phyloP scores from a whole-genome alignment of 192 early-diverging fungal genomes.

The Borealophlyctis nickersoniae region DNA sequence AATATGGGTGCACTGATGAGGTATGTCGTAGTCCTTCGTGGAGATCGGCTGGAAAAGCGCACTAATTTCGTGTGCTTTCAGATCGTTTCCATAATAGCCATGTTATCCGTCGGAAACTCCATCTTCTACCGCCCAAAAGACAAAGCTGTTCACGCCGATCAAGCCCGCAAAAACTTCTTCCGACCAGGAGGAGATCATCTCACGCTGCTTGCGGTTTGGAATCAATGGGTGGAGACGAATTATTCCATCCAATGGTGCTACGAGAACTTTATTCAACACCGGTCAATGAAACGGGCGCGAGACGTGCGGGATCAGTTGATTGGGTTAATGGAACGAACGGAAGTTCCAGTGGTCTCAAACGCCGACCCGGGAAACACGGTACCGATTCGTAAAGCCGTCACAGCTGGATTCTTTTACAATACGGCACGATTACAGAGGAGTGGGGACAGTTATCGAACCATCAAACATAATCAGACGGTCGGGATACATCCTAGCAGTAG shows the following conservation, averaged over 20 bases:
- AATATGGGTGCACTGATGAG: constrained; percentile 92
- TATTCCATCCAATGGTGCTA: constrained; percentile 95
- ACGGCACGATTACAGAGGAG: constrained; percentile 76
- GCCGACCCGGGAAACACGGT: constrained; percentile 80
- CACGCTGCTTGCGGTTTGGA: constrained; percentile 87
- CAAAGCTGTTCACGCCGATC: constrained; percentile 89
- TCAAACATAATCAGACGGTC: constrained; percentile 89
- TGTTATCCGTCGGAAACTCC: constrained; percentile 75
- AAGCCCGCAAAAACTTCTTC: constrained; percentile 85
- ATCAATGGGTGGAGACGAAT: constrained; percentile 70
- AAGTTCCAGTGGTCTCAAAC: constrained; percentile 78
- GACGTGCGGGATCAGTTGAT: constrained; percentile 94
- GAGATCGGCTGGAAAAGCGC: constrained; percentile 2
- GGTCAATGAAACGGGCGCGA: constrained; percentile 83
- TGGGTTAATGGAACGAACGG: constrained; percentile 83
- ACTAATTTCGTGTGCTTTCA: no score
- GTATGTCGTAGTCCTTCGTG: constrained; percentile 12
- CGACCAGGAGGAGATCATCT: constrained; percentile 94
- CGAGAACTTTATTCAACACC: constrained; percentile 94
- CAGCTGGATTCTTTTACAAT: constrained; percentile 96
- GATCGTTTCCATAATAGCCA: constrained; percentile 88
- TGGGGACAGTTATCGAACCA: constrained; percentile 88
- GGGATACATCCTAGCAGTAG: constrained; percentile 88
- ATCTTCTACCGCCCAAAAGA: constrained; percentile 72
- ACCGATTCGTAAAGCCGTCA: constrained; percentile 88